Evolutionary conservation across 139 green algal genomes (phyloP), one percentile per base, ranked within the genome.

Genomic region (Tetratostichococcus sp.): DNA sequence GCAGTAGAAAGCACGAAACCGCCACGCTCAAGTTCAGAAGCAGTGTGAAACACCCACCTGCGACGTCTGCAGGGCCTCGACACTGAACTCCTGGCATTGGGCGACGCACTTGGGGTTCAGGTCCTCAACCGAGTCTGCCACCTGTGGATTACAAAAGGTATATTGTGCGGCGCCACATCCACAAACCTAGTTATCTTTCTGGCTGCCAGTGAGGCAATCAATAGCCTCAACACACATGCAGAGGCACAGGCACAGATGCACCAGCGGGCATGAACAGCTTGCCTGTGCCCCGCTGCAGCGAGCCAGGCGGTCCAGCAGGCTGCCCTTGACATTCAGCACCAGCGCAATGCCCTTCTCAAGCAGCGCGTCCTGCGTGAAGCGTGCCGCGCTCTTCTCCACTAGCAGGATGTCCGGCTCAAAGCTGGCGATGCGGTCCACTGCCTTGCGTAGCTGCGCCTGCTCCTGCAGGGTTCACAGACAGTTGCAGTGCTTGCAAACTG

Each of bases 331-430:
- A 57, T 90, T 88, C 33, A 92, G 87, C 42, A 89, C 89, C 65
- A 95, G 79, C 22, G 79, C 80, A 3, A 93, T 80, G 71, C 84
- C 78, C 1, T 75, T 75, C 16, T 83, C 67, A 73, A 92, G 81
- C 57, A 94, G 86, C 69, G 85, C 80, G 70, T 94, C 88, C 75
- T 90, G 86, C 14, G 90, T 90, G 67, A 72, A 80, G 16, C 91
- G 73, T 6, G 89, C 86, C 75, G 94, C 90, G 71, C 76, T 88
- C 35, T 84, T 76, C 82, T 94, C 91, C 65, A 96, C 91, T 72
- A 96, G 79, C 75, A 96, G 71, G 42, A 96, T 69, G 50, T 93
- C 82, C 23, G 91, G 91, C 68, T 75, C 67, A 70, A 83, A 77
- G 23, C 79, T 72, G 6, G 82, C 73, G 30, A 93, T 75, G 34